These are phyloP conservation scores for Gracilariopsis chorda DNA, from an alignment of 23 red algal species.

Conservation along the genomic window DNA sequence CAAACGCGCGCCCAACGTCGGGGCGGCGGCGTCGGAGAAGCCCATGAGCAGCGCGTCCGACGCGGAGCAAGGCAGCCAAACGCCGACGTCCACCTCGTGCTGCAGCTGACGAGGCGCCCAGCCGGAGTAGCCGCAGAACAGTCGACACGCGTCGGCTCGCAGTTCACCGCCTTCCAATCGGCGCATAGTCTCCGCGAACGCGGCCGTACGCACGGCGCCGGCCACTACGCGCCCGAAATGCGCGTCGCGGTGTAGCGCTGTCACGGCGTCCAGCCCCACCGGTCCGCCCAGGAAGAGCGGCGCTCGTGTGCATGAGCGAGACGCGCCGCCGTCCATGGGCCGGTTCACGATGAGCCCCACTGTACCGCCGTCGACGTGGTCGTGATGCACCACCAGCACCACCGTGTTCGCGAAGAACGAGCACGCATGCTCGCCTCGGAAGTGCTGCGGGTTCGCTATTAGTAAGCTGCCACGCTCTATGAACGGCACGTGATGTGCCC, in stretches of 20 bases:
- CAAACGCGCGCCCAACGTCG: no score
- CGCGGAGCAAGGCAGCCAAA: slow-evolving; percentile 29
- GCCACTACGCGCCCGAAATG: background rate
- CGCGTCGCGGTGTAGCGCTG: slow-evolving; percentile 40
- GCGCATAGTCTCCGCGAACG: background rate
- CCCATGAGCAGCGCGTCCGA: slow-evolving; percentile 23
- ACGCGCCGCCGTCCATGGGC: background rate
- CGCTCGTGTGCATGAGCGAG: background rate
- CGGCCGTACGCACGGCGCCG: background rate
- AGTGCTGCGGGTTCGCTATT: slow-evolving; percentile 45
- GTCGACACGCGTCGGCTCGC: background rate
- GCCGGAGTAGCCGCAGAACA: slow-evolving; percentile 63
- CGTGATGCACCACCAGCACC: slow-evolving; percentile 40
- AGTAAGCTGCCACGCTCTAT: slow-evolving; percentile 41
- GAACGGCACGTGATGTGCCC: slow-evolving; percentile 37
- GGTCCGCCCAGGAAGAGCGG: slow-evolving; percentile 58
- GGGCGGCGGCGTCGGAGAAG: no score
- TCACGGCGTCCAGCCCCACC: slow-evolving; percentile 45
- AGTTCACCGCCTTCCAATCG: background rate
- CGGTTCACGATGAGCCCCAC: slow-evolving; percentile 57
- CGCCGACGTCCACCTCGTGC: slow-evolving; percentile 46
- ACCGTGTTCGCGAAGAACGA: slow-evolving; percentile 59
- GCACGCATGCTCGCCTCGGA: slow-evolving; percentile 45
- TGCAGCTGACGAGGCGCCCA: slow-evolving; percentile 66
- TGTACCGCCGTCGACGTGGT: slow-evolving; percentile 1